Percentiles rank a stretch among this genome's conserved stretches.
These are phyloP conservation scores for Mortierella sp. DNA, from an alignment of 371 early-diverging fungal species.

Conservation along the genomic window DNA sequence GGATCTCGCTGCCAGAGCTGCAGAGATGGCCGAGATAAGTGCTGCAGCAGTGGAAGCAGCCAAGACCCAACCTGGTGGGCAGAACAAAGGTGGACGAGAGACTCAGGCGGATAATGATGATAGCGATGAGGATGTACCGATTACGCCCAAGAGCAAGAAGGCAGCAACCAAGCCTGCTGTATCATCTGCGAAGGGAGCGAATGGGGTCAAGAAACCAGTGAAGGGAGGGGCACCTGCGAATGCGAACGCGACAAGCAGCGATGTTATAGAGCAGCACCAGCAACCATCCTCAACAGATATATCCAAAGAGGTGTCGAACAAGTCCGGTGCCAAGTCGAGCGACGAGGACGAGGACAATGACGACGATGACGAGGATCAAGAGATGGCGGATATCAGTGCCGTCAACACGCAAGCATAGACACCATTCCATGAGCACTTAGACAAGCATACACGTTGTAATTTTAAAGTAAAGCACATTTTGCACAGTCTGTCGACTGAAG, in stretches of 20 bases:
- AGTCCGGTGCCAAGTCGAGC: not conserved
- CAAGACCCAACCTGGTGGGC: conserved; percentile 39
- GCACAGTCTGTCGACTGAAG: too few species aligned
- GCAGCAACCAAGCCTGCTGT: conserved; percentile 7
- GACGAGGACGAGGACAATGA: conserved; percentile 35
- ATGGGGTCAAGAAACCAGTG: conserved; percentile 1
- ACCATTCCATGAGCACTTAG: not conserved
- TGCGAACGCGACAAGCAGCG: not conserved
- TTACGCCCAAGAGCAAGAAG: conserved; percentile 21
- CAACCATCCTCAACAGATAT: not conserved
- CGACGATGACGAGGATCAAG: conserved; percentile 41
- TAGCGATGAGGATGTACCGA: conserved; percentile 35
- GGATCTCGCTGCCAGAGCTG: conserved; percentile 19
- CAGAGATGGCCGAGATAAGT: conserved; percentile 35
- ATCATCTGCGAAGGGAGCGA: conserved; percentile 1
- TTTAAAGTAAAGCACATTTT: too few species aligned
- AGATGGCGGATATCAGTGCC: conserved; percentile 29
- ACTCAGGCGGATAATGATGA: conserved; percentile 38
- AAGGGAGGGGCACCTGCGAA: conserved; percentile 8
- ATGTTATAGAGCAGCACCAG: conserved; percentile 3
- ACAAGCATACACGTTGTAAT: too few species aligned
- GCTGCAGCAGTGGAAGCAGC: conserved; percentile 53
- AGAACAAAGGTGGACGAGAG: conserved; percentile 38
- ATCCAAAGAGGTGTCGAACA: conserved; percentile 1
- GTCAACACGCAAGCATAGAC: not conserved